Evolutionary conservation across 2,329 filamentous ascomycete genomes (phyloP).

Genomic region (Aspergillus sp.): DNA sequence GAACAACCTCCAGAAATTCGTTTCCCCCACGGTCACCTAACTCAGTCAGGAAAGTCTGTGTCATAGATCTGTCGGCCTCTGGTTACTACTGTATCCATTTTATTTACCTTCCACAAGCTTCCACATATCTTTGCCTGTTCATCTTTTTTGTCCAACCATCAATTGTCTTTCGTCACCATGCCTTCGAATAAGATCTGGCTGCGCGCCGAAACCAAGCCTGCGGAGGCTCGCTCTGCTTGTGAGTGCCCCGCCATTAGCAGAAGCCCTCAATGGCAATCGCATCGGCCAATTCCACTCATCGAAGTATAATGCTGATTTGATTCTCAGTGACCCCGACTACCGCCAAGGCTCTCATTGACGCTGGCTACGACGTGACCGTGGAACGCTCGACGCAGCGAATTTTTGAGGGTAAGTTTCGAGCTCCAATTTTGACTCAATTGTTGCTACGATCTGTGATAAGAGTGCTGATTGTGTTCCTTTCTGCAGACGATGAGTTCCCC

Average conservation of each 20-base stretch:
- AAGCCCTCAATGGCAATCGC: background rate
- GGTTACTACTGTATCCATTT: background rate
- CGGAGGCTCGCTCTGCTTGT: constrained; percentile 55
- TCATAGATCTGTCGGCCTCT: constrained; percentile 16
- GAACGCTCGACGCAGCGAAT: constrained; percentile 69
- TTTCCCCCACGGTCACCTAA: constrained; percentile 26
- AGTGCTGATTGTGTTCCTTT: constrained; percentile 8
- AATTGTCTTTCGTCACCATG: constrained; percentile 18
- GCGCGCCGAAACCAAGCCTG: constrained; percentile 60
- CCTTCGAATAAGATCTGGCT: constrained; percentile 51
- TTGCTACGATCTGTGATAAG: background rate
- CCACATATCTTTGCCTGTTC: constrained; percentile 6
- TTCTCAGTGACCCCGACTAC: constrained; percentile 49
- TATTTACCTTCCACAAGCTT: constrained; percentile 5
- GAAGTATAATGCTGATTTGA: too few relatives aligned
- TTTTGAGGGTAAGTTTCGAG: constrained; percentile 40
- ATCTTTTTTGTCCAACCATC: constrained; percentile 3
- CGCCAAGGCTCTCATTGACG: constrained; percentile 63
- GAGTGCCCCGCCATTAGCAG: constrained; percentile 16
- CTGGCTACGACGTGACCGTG: constrained; percentile 67
- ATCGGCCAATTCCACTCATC: too few relatives aligned
- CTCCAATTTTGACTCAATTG: background rate
- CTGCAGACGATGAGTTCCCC: constrained; percentile 35
- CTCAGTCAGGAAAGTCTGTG: constrained; percentile 25
- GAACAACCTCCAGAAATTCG: constrained; percentile 23